Evolutionary conservation across 257 asterid genomes (phyloP).

Genomic region (Ilex asprella): DNA sequence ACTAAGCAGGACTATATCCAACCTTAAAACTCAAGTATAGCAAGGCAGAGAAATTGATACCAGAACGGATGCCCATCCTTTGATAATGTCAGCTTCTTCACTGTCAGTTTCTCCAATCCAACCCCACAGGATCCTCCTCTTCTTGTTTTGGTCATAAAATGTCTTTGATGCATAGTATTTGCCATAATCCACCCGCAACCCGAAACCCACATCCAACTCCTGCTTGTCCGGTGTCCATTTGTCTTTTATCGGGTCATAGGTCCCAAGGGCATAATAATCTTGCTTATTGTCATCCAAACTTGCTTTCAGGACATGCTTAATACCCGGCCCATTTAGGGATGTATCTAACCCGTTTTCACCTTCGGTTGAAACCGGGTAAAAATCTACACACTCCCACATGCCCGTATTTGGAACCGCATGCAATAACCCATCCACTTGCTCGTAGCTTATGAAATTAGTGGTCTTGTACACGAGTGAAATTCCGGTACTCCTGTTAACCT

Average conservation of each 20-base stretch:
- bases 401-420: slow-evolving; percentile 66
- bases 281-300: slow-evolving; percentile 55
- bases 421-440: slow-evolving; percentile 36
- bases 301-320: slow-evolving; percentile 63
- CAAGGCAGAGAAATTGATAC: slow-evolving; percentile 15
- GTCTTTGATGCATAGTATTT: slow-evolving; percentile 71
- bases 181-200: slow-evolving; percentile 63
- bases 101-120: slow-evolving; percentile 71
- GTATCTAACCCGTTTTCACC: slow-evolving; percentile 61
- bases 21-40: no score
- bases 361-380: slow-evolving; percentile 52
- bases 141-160: slow-evolving; percentile 48
- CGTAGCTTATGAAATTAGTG: slow-evolving; percentile 33
- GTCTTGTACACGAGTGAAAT: slow-evolving; percentile 65
- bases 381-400: slow-evolving; percentile 90
- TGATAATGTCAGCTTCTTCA: slow-evolving; percentile 44
- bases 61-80: slow-evolving; percentile 73
- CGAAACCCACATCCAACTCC: slow-evolving; percentile 56
- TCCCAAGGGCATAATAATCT: slow-evolving; percentile 37
- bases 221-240: slow-evolving; percentile 77
- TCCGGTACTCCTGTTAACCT: slow-evolving; percentile 43
- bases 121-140: slow-evolving; percentile 70
- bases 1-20: no score
- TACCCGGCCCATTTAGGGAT: slow-evolving; percentile 51
- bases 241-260: slow-evolving; percentile 35